Evolutionary conservation across 257 asterid genomes (phyloP).

Genomic region (Solanum phureja): DNA sequence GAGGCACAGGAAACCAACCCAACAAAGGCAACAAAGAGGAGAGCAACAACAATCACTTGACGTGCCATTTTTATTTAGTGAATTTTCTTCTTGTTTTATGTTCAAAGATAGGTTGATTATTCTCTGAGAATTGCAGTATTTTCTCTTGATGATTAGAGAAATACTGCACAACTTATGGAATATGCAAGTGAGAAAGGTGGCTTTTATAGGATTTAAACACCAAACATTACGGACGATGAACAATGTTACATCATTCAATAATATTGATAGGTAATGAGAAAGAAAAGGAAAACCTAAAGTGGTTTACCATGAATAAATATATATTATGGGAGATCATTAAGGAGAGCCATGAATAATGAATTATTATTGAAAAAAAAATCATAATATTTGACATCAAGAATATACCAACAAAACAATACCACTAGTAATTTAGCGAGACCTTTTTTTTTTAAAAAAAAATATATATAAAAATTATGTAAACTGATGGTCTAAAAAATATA

Average conservation of each 20-base stretch:
- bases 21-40: constrained; percentile 29
- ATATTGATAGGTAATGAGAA: neutral
- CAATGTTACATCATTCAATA: neutral
- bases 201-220: constrained; percentile 19
- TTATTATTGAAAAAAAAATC: neutral
- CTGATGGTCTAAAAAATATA: neutral
- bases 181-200: neutral
- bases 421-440: neutral
- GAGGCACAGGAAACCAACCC: constrained; percentile 53
- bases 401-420: neutral
- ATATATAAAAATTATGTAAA: neutral
- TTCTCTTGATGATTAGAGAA: constrained; percentile 14
- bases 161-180: constrained; percentile 35
- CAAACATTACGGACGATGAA: neutral
- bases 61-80: constrained; percentile 36
- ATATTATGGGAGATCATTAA: neutral
- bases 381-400: neutral
- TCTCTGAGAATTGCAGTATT: constrained; percentile 30
- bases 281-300: neutral
- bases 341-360: neutral
- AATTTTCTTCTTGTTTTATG: neutral
- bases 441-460: neutral
- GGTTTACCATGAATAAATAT: neutral
- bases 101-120: constrained; percentile 3
- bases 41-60: constrained; percentile 29